Evolutionary conservation across 495 filamentous ascomycete genomes (phyloP), one percentile per base, ranked within the genome.

Genomic region (Neurospora sp.): DNA sequence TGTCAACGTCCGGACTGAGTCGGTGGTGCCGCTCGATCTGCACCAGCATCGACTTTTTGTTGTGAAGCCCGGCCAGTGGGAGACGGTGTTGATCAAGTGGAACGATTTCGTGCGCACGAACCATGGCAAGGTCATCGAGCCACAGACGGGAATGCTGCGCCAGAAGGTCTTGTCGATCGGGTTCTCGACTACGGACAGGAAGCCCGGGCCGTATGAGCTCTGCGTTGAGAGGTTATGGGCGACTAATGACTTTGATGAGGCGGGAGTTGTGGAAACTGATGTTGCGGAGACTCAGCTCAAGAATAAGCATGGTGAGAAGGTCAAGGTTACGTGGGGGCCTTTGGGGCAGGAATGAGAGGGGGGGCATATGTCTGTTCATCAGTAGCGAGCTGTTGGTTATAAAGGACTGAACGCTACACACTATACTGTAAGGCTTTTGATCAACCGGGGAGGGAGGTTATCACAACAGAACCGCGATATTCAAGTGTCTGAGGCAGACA

Each of bases 51-150:
- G 96, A 73, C 79, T 99, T 16, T 97, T 96, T 81, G 88, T 91
- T 20, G 90, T 89, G 79, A 89, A 89, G 42, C 89, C 91, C 0
- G 93, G 94, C 4, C 87, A 93, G 76, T 99, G 96, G 96, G 94
- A 99, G 85, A 97, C 94, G 9, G 87, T 98, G 35, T 77, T 97
- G 68, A 90, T 99, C 70, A 92, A 92, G 53, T 95, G 94, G 85
- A 90, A 90, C 79, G 92, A 96, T 65, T 98, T 99, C 80, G 95
- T 98, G 70, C 88, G 96, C 70, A 99, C 96, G 41, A 98, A 97
- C 80, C 86, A 94, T 76, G 96, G 96, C 20, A 86, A 90, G 73
- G 92, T 97, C 0, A 89, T 97, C 10, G 94, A 98, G 84, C 96
- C 94, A 35, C 94, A 97, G 84, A 89, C 89, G 9, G 93, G 95